Conservation (phyloP, 2,329 filamentous ascomycete species). For the Cryphonectria carpinicola region DNA sequence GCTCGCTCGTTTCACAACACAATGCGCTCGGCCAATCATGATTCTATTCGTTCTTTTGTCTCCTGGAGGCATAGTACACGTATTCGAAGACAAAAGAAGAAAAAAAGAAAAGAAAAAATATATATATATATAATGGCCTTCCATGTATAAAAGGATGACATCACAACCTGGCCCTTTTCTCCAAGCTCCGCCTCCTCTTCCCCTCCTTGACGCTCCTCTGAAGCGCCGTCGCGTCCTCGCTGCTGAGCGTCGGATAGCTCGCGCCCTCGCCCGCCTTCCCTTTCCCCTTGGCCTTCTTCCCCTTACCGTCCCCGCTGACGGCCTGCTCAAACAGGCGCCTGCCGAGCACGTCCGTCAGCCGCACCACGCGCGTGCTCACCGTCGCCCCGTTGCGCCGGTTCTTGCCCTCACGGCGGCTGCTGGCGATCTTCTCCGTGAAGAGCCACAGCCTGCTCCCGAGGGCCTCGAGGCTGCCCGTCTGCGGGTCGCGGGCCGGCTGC, state of each 20-base stretch:
- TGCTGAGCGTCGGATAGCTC: conserved; percentile 46
- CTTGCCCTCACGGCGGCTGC: conserved; percentile 86
- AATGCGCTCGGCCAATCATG: not conserved
- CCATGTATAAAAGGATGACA: not conserved
- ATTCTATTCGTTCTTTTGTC: not conserved
- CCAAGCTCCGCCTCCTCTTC: conserved; percentile 52
- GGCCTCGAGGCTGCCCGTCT: conserved; percentile 64
- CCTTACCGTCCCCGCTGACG: conserved; percentile 36
- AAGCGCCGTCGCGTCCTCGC: conserved; percentile 53
- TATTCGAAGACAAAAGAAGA: not conserved
- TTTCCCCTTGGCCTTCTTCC: conserved; percentile 35
- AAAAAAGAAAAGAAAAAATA: no score
- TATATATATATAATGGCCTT: not conserved
- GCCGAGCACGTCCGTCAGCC: conserved; percentile 76
- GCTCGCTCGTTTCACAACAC: not conserved
- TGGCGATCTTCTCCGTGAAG: conserved; percentile 86
- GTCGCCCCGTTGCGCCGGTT: conserved; percentile 92
- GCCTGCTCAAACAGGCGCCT: conserved; percentile 67
- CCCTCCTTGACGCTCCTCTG: conserved; percentile 50
- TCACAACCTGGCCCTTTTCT: conserved; percentile 56
- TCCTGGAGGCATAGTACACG: not conserved
- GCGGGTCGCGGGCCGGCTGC: conserved; percentile 68
- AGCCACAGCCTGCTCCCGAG: conserved; percentile 80
- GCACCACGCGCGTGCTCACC: conserved; percentile 79
- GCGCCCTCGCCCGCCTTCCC: conserved; percentile 41